Evolutionary conservation across 768 basidiomycete genomes (phyloP).

Genomic region (Gloeopeniophorella convolvens): DNA sequence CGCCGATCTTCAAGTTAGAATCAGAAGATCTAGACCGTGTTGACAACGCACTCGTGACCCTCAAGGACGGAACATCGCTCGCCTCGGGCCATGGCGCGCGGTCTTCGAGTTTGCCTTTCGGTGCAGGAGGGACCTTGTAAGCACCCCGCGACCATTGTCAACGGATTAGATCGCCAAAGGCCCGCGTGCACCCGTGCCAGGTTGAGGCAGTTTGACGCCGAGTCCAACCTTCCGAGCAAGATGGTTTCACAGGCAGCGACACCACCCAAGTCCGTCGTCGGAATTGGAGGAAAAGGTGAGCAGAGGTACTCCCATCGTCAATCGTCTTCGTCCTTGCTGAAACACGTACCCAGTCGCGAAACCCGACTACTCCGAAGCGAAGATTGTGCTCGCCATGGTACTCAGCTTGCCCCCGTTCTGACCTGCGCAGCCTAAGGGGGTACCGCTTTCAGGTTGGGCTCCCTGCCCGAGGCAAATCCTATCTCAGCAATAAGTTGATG

Average conservation of each 20-base stretch:
- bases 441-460: constrained; percentile 66
- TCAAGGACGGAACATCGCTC: background rate
- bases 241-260: constrained; percentile 69
- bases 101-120: constrained; percentile 44
- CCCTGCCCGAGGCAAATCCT: constrained; percentile 97
- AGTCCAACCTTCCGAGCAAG: constrained; percentile 63
- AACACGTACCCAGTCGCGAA: constrained; percentile 60
- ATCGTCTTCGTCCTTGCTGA: background rate
- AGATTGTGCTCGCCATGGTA: constrained; percentile 98
- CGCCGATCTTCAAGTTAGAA: background rate
- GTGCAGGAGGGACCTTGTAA: constrained; percentile 73
- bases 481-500: constrained; percentile 96
- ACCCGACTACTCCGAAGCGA: constrained; percentile 97
- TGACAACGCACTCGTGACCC: background rate
- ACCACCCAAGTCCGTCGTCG: constrained; percentile 77
- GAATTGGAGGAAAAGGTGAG: constrained; percentile 83
- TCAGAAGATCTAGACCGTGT: constrained; percentile 10
- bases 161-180: background rate
- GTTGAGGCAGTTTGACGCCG: constrained; percentile 76
- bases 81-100: background rate
- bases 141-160: constrained; percentile 21
- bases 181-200: constrained; percentile 33
- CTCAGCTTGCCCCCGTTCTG: constrained; percentile 17
- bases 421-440: background rate
- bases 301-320: background rate